Evolutionary conservation across 768 basidiomycete genomes (phyloP).

Genomic region (Boletus barrowsii): DNA sequence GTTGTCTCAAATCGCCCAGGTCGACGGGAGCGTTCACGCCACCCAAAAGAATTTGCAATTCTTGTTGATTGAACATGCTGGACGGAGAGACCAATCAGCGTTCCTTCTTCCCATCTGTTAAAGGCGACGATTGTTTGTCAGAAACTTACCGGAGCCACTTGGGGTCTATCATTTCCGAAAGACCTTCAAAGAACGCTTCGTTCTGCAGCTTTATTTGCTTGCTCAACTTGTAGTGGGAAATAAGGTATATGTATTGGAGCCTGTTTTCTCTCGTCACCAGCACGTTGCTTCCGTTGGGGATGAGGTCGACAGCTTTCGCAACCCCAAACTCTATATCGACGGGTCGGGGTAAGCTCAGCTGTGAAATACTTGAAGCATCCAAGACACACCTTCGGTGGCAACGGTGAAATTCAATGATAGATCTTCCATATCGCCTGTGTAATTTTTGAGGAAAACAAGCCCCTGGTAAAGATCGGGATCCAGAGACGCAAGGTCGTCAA

Average conservation of each 20-base stretch:
- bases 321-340: conserved; percentile 70
- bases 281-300: conserved; percentile 77
- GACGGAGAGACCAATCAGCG: conserved; percentile 9
- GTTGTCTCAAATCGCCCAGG: conserved; percentile 68
- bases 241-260: conserved; percentile 83
- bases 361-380: not conserved
- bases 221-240: conserved; percentile 85
- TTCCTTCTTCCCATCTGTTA: not conserved
- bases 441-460: conserved; percentile 90
- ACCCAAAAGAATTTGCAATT: conserved; percentile 87
- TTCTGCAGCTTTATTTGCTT: conserved; percentile 85
- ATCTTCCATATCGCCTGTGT: conserved; percentile 81
- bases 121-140: not conserved
- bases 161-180: conserved; percentile 88
- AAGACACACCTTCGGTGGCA: conserved; percentile 69
- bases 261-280: conserved; percentile 88
- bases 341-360: not conserved
- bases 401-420: conserved; percentile 88
- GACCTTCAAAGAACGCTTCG: conserved; percentile 85
- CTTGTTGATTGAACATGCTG: conserved; percentile 97
- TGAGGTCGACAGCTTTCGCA: conserved; percentile 70
- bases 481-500: conserved; percentile 89
- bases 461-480: conserved; percentile 93
- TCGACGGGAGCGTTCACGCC: conserved; percentile 85
- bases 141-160: conserved; percentile 72